Evolutionary conservation across 1,139 yeast genomes (phyloP), one percentile per base, ranked within the genome.

Genomic region (Hyphopichia pseudoburtonii): DNA sequence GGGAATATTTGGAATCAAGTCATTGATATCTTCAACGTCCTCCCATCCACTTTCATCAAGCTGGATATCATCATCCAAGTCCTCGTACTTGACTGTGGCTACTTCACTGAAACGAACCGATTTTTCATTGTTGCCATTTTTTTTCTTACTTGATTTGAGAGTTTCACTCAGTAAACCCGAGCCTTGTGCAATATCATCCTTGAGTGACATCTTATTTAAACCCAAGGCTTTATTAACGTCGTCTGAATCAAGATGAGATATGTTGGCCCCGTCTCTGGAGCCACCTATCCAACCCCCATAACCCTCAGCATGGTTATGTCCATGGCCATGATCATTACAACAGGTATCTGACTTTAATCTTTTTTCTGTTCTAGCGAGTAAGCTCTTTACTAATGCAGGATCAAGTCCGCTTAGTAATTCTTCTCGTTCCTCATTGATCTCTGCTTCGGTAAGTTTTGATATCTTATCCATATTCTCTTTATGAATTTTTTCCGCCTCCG

Each of bases 281-380:
- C 85, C 84, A n/a, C 90, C 90, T 32, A 82, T 80, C 89, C 89
- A 81, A 5, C 83, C 79, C 32, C 79, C 80, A 41, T 74, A 74
- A 11, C 89, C 87, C 52, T 83, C 86, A 2, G 82, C 78, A 38
- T 78, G 83, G 1, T 68, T 64, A 41, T 73, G 64, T 14, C 42
- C 48, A 33, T 46, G 57, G 12, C 47, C 42, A 32, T 46, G 37
- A 16, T 44, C 33, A 8, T 41, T 30, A 17, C 34, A 31, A 22
- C 34, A 31, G 22, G 36, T 19, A n/a, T 38, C 32, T 15, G 27
- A 29, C 21, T 40, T 36, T 24, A 47, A 43, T 39, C 67, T 48
- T 28, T 51, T 51, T 42, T 65, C 61, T 17, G 66, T 75, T 62
- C 68, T 61, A 53, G 52, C 72, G 56, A 55, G 71, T 38, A 86